A percentile compares a stretch with the other conserved stretches of the same genome.
phyloP scores from a whole-genome alignment of 164 flowering plant species.

The Vitis rotundifolia region DNA sequence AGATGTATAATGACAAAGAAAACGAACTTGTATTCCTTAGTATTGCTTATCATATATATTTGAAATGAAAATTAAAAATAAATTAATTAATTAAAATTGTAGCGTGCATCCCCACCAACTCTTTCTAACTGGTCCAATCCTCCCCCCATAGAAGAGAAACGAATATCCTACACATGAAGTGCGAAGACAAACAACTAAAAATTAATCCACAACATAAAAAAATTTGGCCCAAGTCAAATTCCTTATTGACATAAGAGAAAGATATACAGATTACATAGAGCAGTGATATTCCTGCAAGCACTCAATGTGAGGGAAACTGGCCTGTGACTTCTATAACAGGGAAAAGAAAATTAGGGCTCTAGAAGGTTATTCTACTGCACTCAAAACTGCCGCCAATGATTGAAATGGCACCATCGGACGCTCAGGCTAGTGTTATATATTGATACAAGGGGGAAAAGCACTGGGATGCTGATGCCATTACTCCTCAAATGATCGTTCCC shows the following conservation, averaged over 20 bases:
- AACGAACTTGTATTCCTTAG: too few relatives aligned
- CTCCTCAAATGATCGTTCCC: constrained; percentile 5
- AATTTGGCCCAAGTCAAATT: too few relatives aligned
- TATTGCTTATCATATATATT: too few relatives aligned
- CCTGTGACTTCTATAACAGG: neutral
- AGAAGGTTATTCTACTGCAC: constrained; percentile 14
- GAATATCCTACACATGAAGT: too few relatives aligned
- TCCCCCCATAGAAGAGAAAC: too few relatives aligned
- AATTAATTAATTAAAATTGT: too few relatives aligned
- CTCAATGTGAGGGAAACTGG: neutral
- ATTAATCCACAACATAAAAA: too few relatives aligned
- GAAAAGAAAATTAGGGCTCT: neutral
- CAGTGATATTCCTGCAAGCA: neutral
- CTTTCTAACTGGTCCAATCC: too few relatives aligned
- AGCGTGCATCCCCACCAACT: too few relatives aligned
- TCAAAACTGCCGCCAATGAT: constrained; percentile 17
- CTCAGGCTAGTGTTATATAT: constrained; percentile 1
- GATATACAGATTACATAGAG: constrained; percentile 16
- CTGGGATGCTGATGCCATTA: constrained; percentile 7
- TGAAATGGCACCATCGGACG: neutral
- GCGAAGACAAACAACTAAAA: too few relatives aligned
- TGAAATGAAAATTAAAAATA: too few relatives aligned
- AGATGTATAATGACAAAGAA: too few relatives aligned
- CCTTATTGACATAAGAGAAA: neutral
- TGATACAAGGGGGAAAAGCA: constrained; percentile 1